Base-by-base conservation (phyloP, 345 rosid genomes). In the Orychophragmus violaceus region DNA sequence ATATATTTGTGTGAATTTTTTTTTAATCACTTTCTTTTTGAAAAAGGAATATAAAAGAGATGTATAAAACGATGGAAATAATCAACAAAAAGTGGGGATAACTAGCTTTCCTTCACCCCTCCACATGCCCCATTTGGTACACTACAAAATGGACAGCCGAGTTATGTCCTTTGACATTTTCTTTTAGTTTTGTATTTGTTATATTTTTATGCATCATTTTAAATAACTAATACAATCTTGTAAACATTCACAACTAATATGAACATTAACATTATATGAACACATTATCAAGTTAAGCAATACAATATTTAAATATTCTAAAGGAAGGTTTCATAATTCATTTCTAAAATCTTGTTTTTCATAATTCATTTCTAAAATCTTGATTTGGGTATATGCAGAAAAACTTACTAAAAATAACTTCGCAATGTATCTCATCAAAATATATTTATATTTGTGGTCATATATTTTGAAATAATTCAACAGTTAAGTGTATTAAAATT, bases 101-200 rank as follows among this genome's bases (percentile, higher is more conserved):
- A 33, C 45, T 50, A 52, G 42, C 45, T 50, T 21, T 57, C 67
- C 69, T 78, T 76, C 76, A 79, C 77, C 69, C 75, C n/a, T 74
- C 67, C 82, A 78, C 81, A 77, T 83, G 72, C 62, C 77, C 66
- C 71, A 73, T 73, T 51, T 62, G 54, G 66, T 29, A 65, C 25
- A 71, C 69, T 19, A 66, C 77, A 74, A 71, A 55, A 45, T 61
- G 62, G 76, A 75, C 71, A 74, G 83, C 64, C 79, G 78, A 76
- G 80, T 66, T 79, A 42, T 74, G 81, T 82, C 81, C 62, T 59
- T 70, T 39, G 42, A 58, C 64, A 45, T 52, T 71, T 55, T 50
- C 61, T 58, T 57, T 32, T 69, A 16, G 6, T 37, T 57, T 48
- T 46, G 13, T n/a, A 42, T 27, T 61, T 4, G 5, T 59, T 62